phyloP scores from a whole-genome alignment of 805 yeast species.

The Cyberlindnera euphorbiae region DNA sequence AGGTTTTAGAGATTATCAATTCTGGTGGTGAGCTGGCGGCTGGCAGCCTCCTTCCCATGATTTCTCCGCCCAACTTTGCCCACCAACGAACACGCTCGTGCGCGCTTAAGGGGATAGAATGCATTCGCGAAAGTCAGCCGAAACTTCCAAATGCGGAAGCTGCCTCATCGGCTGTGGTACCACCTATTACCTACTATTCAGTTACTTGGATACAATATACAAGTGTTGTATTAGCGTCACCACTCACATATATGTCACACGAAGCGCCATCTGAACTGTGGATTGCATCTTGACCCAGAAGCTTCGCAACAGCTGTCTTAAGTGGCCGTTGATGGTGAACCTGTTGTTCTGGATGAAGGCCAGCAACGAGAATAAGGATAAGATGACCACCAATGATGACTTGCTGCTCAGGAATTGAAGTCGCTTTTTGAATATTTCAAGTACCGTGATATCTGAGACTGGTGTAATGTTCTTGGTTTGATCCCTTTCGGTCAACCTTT shows the following conservation, averaged over 20 bases:
- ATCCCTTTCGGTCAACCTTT: slow-evolving; percentile 1
- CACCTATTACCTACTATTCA: not conserved
- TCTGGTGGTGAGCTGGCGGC: too few species aligned
- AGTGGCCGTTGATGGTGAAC: slow-evolving; percentile 9
- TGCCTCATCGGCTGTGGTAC: not conserved
- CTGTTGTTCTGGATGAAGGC: slow-evolving; percentile 10
- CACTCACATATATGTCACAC: slow-evolving; percentile 24
- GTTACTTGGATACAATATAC: not conserved
- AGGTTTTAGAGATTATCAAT: too few species aligned
- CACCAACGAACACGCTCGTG: too few species aligned
- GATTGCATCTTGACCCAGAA: slow-evolving; percentile 16
- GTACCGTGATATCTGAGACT: slow-evolving; percentile 4
- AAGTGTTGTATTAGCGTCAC: not conserved
- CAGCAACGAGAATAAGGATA: slow-evolving; percentile 16
- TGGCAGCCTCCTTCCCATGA: too few species aligned
- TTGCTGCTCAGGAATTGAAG: slow-evolving; percentile 7
- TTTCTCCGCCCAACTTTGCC: too few species aligned
- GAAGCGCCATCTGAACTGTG: slow-evolving; percentile 24
- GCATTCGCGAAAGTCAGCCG: too few species aligned
- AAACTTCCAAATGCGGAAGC: not conserved
- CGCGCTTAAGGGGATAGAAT: too few species aligned
- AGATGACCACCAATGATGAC: slow-evolving; percentile 7
- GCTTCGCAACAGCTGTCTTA: slow-evolving; percentile 6
- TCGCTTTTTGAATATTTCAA: slow-evolving; percentile 16
- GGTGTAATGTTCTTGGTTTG: not conserved